These are phyloP conservation scores for Lobosporangium transversale DNA, from an alignment of 192 early-diverging fungal genomes.

Conservation along the genomic window DNA sequence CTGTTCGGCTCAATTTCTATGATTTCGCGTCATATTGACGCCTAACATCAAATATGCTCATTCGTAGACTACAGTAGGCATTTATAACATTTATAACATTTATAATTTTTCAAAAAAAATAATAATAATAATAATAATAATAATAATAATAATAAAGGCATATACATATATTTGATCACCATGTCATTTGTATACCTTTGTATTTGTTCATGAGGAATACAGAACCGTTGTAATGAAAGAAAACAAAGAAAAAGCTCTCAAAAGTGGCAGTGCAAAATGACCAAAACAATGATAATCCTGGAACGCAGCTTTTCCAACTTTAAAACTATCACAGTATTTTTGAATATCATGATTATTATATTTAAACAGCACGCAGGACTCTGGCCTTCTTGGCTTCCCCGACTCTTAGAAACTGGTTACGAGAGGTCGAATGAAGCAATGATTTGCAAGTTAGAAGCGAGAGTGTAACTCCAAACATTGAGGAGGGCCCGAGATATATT, in stretches of 20 bases:
- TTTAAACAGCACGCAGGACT: neutral
- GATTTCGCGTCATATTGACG: no score
- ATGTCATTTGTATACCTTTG: neutral
- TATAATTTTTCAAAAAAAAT: neutral
- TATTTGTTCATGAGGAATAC: neutral
- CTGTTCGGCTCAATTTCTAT: no score
- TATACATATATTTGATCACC: neutral
- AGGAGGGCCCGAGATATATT: neutral
- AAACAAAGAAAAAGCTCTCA: conserved; percentile 8
- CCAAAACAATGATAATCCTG: conserved; percentile 6
- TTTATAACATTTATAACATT: no score
- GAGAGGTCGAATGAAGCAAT: no score
- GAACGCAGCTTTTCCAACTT: neutral
- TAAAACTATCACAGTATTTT: neutral
- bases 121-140: neutral
- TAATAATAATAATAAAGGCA: neutral
- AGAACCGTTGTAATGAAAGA: neutral
- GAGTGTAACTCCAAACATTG: neutral
- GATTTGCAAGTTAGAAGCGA: neutral
- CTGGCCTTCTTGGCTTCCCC: no score
- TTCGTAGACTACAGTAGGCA: no score
- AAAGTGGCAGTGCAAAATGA: conserved; percentile 15
- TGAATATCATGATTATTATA: neutral
- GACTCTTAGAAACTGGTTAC: no score
- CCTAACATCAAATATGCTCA: no score